Conservation (phyloP, 345 rosid genomes). For the Schrenkiella parvula region DNA sequence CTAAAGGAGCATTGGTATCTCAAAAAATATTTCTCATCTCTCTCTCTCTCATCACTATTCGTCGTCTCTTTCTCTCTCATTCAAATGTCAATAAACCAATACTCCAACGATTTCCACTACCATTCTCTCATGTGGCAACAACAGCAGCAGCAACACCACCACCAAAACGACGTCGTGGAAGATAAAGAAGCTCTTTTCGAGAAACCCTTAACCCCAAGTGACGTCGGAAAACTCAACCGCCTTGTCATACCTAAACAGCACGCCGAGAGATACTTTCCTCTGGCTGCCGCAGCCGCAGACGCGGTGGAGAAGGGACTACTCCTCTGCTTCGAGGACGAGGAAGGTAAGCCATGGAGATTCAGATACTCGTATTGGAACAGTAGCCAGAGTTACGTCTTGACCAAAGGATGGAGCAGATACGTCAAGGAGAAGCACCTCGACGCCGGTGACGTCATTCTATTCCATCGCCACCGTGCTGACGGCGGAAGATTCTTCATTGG, state of each 20-base stretch:
- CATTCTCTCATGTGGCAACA: constrained; percentile 44
- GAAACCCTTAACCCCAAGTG: constrained; percentile 83
- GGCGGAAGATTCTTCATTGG: constrained; percentile 62
- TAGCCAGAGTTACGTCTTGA: constrained; percentile 85
- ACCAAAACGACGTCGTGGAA: constrained; percentile 30
- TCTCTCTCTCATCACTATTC: constrained; percentile 38
- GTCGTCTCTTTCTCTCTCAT: constrained; percentile 26
- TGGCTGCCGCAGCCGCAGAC: constrained; percentile 43
- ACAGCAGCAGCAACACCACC: constrained; percentile 27
- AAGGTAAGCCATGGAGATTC: constrained; percentile 78
- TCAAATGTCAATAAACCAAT: constrained; percentile 49
- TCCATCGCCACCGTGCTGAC: constrained; percentile 55
- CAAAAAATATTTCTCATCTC: constrained; percentile 13
- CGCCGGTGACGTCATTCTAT: constrained; percentile 72
- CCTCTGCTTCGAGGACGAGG: constrained; percentile 82
- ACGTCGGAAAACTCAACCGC: constrained; percentile 89
- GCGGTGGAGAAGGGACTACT: constrained; percentile 42
- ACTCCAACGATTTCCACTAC: constrained; percentile 40
- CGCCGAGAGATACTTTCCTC: constrained; percentile 81
- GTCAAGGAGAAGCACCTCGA: constrained; percentile 82
- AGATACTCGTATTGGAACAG: constrained; percentile 81
- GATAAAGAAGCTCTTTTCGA: constrained; percentile 65
- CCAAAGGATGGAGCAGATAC: constrained; percentile 91
- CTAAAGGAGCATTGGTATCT: constrained; percentile 25
- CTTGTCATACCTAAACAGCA: constrained; percentile 87